Conservation (phyloP, 352 stramenopile species). For the Blastocystis sp. region DNA sequence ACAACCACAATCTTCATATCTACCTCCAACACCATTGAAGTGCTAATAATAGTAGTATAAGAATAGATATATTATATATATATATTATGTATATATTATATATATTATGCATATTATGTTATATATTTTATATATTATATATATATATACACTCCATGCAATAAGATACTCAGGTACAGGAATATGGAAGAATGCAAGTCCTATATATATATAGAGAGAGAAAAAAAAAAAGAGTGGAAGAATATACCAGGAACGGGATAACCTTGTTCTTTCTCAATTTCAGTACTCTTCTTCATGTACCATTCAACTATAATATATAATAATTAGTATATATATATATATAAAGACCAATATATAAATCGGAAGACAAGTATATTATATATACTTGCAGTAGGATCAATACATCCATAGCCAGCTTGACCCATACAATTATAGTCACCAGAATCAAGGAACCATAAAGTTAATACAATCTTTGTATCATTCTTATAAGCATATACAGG, state of each 20-base stretch:
- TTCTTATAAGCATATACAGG: slow-evolving; percentile 31
- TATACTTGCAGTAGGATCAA: no score
- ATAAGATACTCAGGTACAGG: slow-evolving; percentile 14
- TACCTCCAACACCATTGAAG: slow-evolving; percentile 34
- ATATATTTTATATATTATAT: neutral
- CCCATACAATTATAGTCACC: slow-evolving; percentile 31
- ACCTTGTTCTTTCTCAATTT: slow-evolving; percentile 17
- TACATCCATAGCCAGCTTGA: slow-evolving; percentile 29
- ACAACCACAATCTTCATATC: neutral
- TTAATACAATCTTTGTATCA: slow-evolving; percentile 21
- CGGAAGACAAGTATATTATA: no score
- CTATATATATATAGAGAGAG: no score
- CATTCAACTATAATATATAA: slow-evolving; percentile 5
- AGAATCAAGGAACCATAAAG: slow-evolving; percentile 36
- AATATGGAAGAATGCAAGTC: slow-evolving; percentile 36
- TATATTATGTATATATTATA: no score
- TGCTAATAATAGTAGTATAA: slow-evolving; percentile 12
- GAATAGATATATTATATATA: no score
- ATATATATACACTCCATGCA: no score
- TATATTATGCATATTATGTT: slow-evolving; percentile 2
- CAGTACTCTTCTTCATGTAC: slow-evolving; percentile 14
- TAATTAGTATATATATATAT: no score
- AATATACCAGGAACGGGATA: slow-evolving; percentile 6
- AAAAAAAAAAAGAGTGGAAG: no score
- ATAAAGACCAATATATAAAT: no score